Evolutionary conservation across 2,329 filamentous ascomycete species (phyloP), one percentile per base, ranked within the genome.

Genomic region (Ophiostoma tasmaniense): DNA sequence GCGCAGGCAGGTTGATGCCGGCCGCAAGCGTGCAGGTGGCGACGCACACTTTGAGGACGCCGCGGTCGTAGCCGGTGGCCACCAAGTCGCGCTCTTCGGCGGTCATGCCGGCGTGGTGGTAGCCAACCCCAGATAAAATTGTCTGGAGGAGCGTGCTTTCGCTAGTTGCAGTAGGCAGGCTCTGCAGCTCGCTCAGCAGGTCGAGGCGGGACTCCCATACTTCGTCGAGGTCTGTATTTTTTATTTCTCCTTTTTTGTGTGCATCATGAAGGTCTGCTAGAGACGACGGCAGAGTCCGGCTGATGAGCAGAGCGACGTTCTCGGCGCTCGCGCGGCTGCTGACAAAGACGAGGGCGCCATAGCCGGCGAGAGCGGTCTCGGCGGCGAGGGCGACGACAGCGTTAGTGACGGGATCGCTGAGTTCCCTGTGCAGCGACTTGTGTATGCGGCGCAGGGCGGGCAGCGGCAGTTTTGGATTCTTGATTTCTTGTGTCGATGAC

Each of bases 21-120:
- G 90, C 90, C n/a, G 90, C 90, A 69, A 93, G 82, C 75, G 89
- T 92, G 74, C 90, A 92, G 1, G 90, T 93, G 50, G 90, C 90
- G 20, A 92, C 87, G 67, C 91, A 88, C 0, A 92, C 86, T 73
- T 89, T 89, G 22, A 93, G 76, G 5, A 84, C 80, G 0, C 90
- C 89, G 52, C 80, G 77, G 74, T 93, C 90, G 72, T 92, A 93
- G 14, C 89, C 89, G 45, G 82, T 83, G 2, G 90, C 87, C 68
- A 93, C 84, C 8, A 92, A 78, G 66, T 92, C 89, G 66, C 90
- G 84, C 76, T 93, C 90, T 77, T 93, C 90, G 0, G 84, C 87
- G 0, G 90, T 93, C 73, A 93, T 82, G 14, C 88, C 88, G 64
- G 87, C 87, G 80, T 88, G 77, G 71, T 93, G 90, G 76, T 92